phyloP scores from a whole-genome alignment of 352 stramenopile species.

The Globisporangium megalacanthum region DNA sequence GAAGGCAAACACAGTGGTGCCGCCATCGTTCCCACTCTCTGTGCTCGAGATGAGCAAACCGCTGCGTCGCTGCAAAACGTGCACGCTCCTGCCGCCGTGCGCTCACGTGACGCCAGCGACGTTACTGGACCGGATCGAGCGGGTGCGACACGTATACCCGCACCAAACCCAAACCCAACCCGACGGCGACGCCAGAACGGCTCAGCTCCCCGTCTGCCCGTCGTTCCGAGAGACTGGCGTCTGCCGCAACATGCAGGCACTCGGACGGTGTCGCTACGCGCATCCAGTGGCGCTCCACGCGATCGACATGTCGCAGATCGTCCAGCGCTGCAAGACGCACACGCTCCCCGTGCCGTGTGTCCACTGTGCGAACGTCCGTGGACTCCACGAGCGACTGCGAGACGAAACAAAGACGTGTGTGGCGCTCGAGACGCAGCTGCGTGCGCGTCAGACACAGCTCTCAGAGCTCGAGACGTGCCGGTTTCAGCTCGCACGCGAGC shows the following conservation, averaged over 20 bases:
- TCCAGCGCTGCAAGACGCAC: conserved; percentile 25
- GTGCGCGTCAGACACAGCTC: conserved; percentile 25
- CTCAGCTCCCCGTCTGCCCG: conserved; percentile 23
- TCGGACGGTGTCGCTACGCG: conserved; percentile 55
- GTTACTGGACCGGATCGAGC: conserved; percentile 39
- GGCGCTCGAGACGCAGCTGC: conserved; percentile 29
- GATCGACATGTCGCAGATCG: conserved; percentile 45
- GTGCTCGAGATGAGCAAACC: conserved; percentile 55
- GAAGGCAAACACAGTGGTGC: not conserved
- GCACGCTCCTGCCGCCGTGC: conserved; percentile 62
- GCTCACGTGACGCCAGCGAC: conserved; percentile 41
- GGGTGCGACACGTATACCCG: conserved; percentile 42
- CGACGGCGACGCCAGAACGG: conserved; percentile 2
- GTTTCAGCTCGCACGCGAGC: conserved; percentile 40
- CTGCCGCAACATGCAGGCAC: conserved; percentile 52
- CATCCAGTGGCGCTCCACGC: conserved; percentile 44
- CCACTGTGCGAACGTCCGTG: conserved; percentile 44
- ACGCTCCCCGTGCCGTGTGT: conserved; percentile 41
- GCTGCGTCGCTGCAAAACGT: conserved; percentile 53
- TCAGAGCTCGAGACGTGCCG: conserved; percentile 37
- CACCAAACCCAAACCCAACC: conserved; percentile 11
- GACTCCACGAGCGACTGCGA: conserved; percentile 17
- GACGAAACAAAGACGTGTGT: conserved; percentile 18
- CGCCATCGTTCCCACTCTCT: conserved; percentile 44
- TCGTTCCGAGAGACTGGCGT: conserved; percentile 45